A percentile compares a stretch with the other conserved stretches of the same genome.
Conservation (phyloP, 192 early-diverging fungal species). For the Allomyces arbusculus region DNA sequence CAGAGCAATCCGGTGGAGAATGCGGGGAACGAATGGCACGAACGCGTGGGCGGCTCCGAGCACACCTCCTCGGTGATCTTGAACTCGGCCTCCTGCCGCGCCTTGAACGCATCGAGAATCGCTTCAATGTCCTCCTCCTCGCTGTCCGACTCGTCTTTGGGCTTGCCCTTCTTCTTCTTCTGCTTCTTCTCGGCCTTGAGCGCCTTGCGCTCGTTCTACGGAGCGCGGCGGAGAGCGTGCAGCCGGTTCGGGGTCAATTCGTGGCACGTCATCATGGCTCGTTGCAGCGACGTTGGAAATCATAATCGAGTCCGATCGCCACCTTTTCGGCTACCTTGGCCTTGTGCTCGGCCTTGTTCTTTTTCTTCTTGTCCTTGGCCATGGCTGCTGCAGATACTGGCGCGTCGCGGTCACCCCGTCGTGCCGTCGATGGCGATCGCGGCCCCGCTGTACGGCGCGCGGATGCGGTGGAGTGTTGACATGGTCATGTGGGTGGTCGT, state of each 20-base stretch:
- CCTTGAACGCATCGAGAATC: slow-evolving; percentile 34
- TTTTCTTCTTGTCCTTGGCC: slow-evolving; percentile 21
- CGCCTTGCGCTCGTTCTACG: slow-evolving; percentile 16
- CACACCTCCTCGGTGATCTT: slow-evolving; percentile 33
- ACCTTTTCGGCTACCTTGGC: slow-evolving; percentile 13
- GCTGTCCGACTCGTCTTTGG: slow-evolving; percentile 19
- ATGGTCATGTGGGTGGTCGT: no score
- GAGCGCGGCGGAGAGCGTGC: slow-evolving; percentile 9
- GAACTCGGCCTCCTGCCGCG: slow-evolving; percentile 25
- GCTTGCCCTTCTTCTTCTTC: slow-evolving; percentile 21
- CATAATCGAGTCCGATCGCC: neutral
- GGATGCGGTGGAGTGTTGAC: no score
- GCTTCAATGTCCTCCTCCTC: slow-evolving; percentile 47
- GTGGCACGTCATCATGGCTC: neutral
- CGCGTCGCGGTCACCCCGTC: slow-evolving; percentile 1
- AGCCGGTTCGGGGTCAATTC: neutral
- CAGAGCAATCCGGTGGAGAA: neutral
- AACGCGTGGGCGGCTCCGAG: slow-evolving; percentile 19
- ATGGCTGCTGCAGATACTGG: slow-evolving; percentile 9
- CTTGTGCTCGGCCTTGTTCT: slow-evolving; percentile 22
- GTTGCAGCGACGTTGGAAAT: no score
- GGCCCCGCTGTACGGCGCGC: no score
- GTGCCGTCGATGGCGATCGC: no score
- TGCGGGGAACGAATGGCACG: neutral
- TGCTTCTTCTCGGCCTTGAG: slow-evolving; percentile 16